Percentiles rank a stretch among this genome's conserved stretches.
These are phyloP conservation scores for Pneumocystis oryctolagi DNA, from an alignment of 1,139 yeast species.

Conservation along the genomic window DNA sequence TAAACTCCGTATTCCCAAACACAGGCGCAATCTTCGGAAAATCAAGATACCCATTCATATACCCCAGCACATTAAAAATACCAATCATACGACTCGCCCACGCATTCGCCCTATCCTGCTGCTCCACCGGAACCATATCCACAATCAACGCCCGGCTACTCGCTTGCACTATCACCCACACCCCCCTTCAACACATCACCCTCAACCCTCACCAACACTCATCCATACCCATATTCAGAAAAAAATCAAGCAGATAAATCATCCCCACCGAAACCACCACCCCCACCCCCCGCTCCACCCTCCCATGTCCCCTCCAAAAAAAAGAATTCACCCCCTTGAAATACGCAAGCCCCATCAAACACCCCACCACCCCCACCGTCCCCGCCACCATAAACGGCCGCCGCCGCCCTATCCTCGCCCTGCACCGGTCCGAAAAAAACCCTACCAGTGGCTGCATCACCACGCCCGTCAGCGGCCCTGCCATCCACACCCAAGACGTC, in stretches of 20 bases:
- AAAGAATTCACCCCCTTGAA: constrained; percentile 27
- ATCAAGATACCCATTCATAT: constrained; percentile 32
- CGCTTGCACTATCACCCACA: constrained; percentile 33
- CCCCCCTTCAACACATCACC: background rate
- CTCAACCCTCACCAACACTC: too few species aligned
- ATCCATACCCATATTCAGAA: constrained; percentile 32
- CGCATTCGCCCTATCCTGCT: constrained; percentile 47
- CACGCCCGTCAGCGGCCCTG: constrained; percentile 48
- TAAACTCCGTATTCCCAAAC: constrained; percentile 37
- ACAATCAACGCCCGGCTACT: constrained; percentile 46
- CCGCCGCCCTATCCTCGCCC: constrained; percentile 34
- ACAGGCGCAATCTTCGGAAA: constrained; percentile 26
- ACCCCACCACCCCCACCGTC: constrained; percentile 31
- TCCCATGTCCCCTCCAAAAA: constrained; percentile 16
- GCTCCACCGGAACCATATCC: constrained; percentile 38
- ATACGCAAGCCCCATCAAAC: constrained; percentile 35
- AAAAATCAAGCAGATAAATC: constrained; percentile 39
- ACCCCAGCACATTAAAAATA: constrained; percentile 40
- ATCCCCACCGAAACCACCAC: constrained; percentile 36
- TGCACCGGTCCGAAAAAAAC: constrained; percentile 37
- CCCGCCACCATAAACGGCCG: constrained; percentile 44
- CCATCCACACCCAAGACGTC: constrained; percentile 44
- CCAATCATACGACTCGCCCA: constrained; percentile 64
- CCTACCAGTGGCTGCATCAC: constrained; percentile 49
- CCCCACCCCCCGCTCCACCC: constrained; percentile 20